Evolutionary conservation across 164 flowering plant genomes (phyloP), one percentile per base, ranked within the genome.

Genomic region (Kingdonia uniflora): DNA sequence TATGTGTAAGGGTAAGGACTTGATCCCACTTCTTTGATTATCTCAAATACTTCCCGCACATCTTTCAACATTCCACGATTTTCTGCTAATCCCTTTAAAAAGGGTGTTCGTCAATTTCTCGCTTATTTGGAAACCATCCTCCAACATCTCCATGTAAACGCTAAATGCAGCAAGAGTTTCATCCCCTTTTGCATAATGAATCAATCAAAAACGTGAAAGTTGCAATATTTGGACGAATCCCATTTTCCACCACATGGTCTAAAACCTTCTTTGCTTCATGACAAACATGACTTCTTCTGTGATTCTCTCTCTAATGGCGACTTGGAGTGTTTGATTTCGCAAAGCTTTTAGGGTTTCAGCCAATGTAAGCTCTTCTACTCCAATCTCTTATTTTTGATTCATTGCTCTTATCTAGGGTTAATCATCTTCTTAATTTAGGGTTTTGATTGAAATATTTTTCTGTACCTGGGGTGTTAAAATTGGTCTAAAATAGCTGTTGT

Each of bases 111-210:
- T 60, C 69, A 78, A 64, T 66, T 73, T 77, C 62, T 68, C 81
- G 13, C 78, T 79, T n/a, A 72, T 74, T 48, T 67, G 56, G 21
- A 70, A 70, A 15, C 89, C 95, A 29, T 19, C 10, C 13, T 33
- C 50, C 15, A 65, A 63, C 95, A 87, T 82, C 62, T 77, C 87
- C 56, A 65, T 71, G 49, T 81, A 85, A 48, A 80, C 45, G 50
- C 55, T 29, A 2, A 78, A 14, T 1, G 82, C 86, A 0, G 74
- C 62, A 15, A 44, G 48, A 8, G 52, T 24, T 57, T 81, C 57
- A 8, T 76, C 72, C 95, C 33, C 55, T 79, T 62, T 57, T 69
- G 68, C 95, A 75, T 40, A 75, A 72, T 2, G 74, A 59, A 61
- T 75, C 68, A 48, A 91, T 70, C 51, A 87, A 40, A 39, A 65